Evolutionary conservation across 2,329 filamentous ascomycete species (phyloP).

Genomic region (Aspergillus oerlinghausenensis): DNA sequence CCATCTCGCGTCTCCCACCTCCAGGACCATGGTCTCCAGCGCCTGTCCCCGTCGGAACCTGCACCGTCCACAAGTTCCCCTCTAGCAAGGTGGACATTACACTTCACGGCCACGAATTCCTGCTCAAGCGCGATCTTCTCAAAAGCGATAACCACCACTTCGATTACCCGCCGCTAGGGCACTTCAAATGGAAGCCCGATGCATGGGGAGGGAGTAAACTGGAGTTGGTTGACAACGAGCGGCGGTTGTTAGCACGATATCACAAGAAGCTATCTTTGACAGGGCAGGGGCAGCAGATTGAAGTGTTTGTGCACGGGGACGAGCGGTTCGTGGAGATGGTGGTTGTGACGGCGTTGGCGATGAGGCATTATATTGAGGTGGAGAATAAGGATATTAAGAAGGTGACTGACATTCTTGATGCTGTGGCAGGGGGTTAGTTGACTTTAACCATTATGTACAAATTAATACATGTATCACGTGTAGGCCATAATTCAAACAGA

Average conservation of each 20-base stretch:
- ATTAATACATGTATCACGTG: background rate
- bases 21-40: background rate
- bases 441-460: no score
- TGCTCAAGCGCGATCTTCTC: background rate
- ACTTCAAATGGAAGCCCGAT: background rate
- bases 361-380: background rate
- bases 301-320: background rate
- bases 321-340: background rate
- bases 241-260: background rate
- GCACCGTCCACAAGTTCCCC: background rate
- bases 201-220: background rate
- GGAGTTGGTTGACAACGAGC: background rate
- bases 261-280: background rate
- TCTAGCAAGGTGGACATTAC: background rate
- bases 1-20: background rate
- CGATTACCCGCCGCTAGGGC: background rate
- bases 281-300: background rate
- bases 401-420: background rate
- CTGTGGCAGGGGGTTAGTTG: background rate
- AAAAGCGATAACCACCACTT: background rate
- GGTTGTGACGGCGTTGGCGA: background rate
- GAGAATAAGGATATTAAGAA: background rate
- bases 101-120: background rate
- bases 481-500: background rate
- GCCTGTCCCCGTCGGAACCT: background rate